Percentiles rank a stretch among this genome's conserved stretches.
Conservation (phyloP, 257 asterid species). For the Jaltomata sinuosa region DNA sequence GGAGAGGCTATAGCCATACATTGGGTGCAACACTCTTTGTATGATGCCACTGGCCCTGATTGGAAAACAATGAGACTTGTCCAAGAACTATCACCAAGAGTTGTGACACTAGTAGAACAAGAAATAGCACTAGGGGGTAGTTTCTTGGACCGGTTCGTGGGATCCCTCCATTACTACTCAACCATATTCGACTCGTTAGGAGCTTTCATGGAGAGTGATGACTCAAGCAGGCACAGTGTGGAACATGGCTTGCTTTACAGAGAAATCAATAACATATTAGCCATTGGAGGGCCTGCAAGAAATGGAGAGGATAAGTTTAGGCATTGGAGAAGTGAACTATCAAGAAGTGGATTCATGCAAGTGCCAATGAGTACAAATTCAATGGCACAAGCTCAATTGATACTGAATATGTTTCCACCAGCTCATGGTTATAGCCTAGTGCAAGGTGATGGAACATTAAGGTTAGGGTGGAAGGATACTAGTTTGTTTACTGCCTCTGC, state of each 20-base stretch:
- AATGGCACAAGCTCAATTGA: conserved; percentile 76
- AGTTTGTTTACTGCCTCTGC: conserved; percentile 73
- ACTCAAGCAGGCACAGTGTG: conserved; percentile 33
- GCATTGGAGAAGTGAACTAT: conserved; percentile 63
- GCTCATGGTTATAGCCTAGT: conserved; percentile 53
- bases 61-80: conserved; percentile 56
- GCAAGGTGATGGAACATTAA: conserved; percentile 76
- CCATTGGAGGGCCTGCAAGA: conserved; percentile 78
- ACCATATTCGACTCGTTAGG: conserved; percentile 70
- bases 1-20: conserved; percentile 63
- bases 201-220: conserved; percentile 33
- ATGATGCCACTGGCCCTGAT: conserved; percentile 74
- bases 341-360: conserved; percentile 45
- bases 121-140: conserved; percentile 55
- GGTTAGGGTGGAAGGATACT: conserved; percentile 81
- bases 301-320: conserved; percentile 70
- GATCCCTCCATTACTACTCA: conserved; percentile 71
- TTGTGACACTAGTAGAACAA: conserved; percentile 68
- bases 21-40: conserved; percentile 71
- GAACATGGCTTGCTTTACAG: conserved; percentile 50
- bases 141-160: conserved; percentile 70
- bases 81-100: conserved; percentile 39
- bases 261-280: conserved; percentile 69
- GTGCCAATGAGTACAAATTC: conserved; percentile 57
- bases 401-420: conserved; percentile 62